phyloP scores from a whole-genome alignment of 1,139 yeast genomes.

The Pichia sp. region DNA sequence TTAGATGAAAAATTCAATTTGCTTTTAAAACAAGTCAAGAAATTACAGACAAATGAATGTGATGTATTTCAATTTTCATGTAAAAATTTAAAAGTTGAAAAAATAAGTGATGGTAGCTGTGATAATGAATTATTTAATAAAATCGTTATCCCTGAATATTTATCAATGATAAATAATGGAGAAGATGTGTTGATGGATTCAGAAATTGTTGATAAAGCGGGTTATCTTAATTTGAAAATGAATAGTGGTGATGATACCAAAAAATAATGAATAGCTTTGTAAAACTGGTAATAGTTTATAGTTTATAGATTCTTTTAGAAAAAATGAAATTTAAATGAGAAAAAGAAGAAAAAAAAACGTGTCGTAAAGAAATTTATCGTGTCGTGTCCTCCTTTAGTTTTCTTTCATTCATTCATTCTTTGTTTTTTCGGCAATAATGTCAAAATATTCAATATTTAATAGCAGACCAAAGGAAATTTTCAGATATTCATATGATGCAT shows the following conservation, averaged over 20 bases:
- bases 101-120: neutral
- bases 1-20: neutral
- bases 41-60: neutral
- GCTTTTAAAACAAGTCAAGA: slow-evolving; percentile 1
- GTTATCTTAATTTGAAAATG: neutral
- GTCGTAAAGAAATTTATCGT: no score
- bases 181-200: neutral
- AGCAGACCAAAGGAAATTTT: slow-evolving; percentile 4
- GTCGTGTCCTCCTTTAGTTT: neutral
- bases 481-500: slow-evolving; percentile 2
- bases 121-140: neutral
- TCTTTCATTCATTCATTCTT: neutral
- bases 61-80: slow-evolving; percentile 4
- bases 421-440: neutral
- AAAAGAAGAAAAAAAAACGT: no score
- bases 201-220: neutral
- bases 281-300: neutral
- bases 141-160: slow-evolving; percentile 6
- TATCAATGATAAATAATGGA: slow-evolving; percentile 1
- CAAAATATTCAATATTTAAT: neutral
- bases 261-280: no score
- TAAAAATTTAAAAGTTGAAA: neutral
- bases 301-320: no score
- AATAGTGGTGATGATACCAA: no score
- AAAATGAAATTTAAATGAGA: no score